Percentiles rank a stretch among this genome's conserved stretches.
Conservation (phyloP, 2,329 filamentous ascomycete genomes). For the Neofusicoccum parvum region DNA sequence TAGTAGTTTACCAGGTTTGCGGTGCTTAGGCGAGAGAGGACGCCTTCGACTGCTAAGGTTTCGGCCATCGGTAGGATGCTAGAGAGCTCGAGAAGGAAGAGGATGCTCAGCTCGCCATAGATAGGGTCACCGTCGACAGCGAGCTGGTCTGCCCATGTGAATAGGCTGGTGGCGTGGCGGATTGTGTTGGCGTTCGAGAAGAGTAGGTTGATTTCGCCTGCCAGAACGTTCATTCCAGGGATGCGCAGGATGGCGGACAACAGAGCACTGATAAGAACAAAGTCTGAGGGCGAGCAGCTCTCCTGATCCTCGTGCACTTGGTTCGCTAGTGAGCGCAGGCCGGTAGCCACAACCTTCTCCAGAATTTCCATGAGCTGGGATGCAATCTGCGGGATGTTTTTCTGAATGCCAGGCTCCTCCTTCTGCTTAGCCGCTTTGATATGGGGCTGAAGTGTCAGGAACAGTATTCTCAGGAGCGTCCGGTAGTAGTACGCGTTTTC, state of each 20-base stretch:
- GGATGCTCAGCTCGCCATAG: conserved; percentile 88
- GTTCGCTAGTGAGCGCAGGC: conserved; percentile 78
- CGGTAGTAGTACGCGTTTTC: conserved; percentile 74
- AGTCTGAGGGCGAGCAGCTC: conserved; percentile 72
- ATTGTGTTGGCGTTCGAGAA: conserved; percentile 67
- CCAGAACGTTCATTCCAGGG: conserved; percentile 71
- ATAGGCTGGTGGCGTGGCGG: conserved; percentile 82
- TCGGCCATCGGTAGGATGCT: conserved; percentile 80
- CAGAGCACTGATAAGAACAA: conserved; percentile 84
- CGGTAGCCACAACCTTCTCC: conserved; percentile 75
- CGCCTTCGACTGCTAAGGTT: conserved; percentile 82
- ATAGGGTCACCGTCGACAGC: conserved; percentile 78
- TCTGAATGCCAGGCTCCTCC: conserved; percentile 26
- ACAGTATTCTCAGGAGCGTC: conserved; percentile 79
- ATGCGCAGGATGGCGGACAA: conserved; percentile 81
- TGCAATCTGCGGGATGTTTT: conserved; percentile 29
- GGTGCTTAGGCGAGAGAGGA: conserved; percentile 76
- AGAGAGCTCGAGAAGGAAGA: conserved; percentile 87
- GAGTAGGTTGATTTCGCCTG: conserved; percentile 47
- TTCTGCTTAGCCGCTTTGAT: conserved; percentile 26
- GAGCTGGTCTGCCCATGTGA: conserved; percentile 90
- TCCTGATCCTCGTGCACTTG: conserved; percentile 76
- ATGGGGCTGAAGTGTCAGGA: conserved; percentile 74
- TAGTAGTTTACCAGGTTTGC: conserved; percentile 80
- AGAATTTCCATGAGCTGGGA: conserved; percentile 72